Conservation (phyloP, 2,329 filamentous ascomycete genomes). For the Fusarium tupiense region DNA sequence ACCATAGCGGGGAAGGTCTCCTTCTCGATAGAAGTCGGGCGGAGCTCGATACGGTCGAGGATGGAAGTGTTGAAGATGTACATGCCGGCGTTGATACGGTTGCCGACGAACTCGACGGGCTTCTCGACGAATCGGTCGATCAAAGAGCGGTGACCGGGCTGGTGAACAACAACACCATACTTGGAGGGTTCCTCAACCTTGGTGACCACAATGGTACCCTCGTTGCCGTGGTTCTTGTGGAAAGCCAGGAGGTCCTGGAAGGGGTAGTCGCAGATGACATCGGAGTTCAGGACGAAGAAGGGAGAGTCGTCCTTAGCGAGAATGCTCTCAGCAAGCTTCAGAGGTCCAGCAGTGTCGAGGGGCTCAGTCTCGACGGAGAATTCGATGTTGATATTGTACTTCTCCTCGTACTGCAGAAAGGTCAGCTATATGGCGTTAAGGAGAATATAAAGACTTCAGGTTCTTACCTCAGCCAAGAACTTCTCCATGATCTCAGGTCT, state of each 20-base stretch:
- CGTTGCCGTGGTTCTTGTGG: constrained; percentile 91
- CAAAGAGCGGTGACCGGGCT: constrained; percentile 86
- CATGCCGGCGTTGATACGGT: constrained; percentile 98
- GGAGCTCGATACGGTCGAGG: constrained; percentile 90
- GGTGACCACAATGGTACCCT: constrained; percentile 97
- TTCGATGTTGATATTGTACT: constrained; percentile 94
- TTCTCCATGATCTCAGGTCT: constrained; percentile 97
- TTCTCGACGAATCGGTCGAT: constrained; percentile 99
- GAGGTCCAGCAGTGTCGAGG: constrained; percentile 90
- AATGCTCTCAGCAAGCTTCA: constrained; percentile 94
- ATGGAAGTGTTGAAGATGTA: constrained; percentile 97
- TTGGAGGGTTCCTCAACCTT: constrained; percentile 99
- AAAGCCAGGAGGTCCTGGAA: constrained; percentile 90
- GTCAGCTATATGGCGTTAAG: constrained; percentile 10
- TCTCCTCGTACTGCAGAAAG: constrained; percentile 77
- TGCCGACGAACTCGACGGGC: constrained; percentile 97
- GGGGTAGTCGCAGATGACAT: constrained; percentile 98
- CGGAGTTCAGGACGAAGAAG: constrained; percentile 98
- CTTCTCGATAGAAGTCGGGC: constrained; percentile 97
- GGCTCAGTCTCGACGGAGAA: constrained; percentile 98
- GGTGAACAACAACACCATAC: constrained; percentile 98
- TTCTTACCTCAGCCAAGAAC: constrained; percentile 81
- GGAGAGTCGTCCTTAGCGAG: constrained; percentile 92
- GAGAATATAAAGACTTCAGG: not conserved
- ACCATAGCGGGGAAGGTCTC: constrained; percentile 97